Conservation (phyloP, 768 basidiomycete species). For the Leucogyrophana mollusca region DNA sequence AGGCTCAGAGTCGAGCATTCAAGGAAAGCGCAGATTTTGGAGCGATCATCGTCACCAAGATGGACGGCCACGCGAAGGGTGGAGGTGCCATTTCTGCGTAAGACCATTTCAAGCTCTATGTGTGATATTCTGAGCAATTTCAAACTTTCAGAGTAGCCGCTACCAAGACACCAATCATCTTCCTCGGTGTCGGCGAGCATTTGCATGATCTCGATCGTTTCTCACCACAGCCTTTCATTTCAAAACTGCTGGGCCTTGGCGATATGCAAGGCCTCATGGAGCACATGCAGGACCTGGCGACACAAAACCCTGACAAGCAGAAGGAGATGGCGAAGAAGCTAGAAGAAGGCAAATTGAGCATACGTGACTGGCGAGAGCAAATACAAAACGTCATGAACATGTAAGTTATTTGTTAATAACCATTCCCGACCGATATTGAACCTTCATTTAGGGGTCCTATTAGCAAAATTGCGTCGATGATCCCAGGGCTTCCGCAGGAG, state of each 20-base stretch:
- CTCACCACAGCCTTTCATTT: constrained; percentile 95
- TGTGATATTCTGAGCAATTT: constrained; percentile 6
- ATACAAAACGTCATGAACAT: constrained; percentile 98
- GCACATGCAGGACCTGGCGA: constrained; percentile 95
- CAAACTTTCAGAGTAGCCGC: constrained; percentile 78
- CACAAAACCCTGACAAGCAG: constrained; percentile 93
- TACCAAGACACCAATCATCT: constrained; percentile 97
- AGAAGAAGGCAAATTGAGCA: constrained; percentile 94
- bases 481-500: constrained; percentile 92
- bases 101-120: constrained; percentile 28
- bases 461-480: constrained; percentile 98
- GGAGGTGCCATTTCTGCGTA: constrained; percentile 99
- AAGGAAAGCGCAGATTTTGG: constrained; percentile 98
- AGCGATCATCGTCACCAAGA: constrained; percentile 98
- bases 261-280: constrained; percentile 98
- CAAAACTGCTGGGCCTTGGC: constrained; percentile 92
- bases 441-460: constrained; percentile 81
- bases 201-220: constrained; percentile 96
- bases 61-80: constrained; percentile 99
- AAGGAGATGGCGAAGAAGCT: constrained; percentile 98
- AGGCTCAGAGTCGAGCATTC: constrained; percentile 94
- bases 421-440: constrained; percentile 5
- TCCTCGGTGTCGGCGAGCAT: constrained; percentile 97
- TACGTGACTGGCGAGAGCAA: constrained; percentile 97
- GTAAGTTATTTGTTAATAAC: constrained; percentile 42